Evolutionary conservation across 768 basidiomycete species (phyloP).

Genomic region (Macrolepiota albuminosa): DNA sequence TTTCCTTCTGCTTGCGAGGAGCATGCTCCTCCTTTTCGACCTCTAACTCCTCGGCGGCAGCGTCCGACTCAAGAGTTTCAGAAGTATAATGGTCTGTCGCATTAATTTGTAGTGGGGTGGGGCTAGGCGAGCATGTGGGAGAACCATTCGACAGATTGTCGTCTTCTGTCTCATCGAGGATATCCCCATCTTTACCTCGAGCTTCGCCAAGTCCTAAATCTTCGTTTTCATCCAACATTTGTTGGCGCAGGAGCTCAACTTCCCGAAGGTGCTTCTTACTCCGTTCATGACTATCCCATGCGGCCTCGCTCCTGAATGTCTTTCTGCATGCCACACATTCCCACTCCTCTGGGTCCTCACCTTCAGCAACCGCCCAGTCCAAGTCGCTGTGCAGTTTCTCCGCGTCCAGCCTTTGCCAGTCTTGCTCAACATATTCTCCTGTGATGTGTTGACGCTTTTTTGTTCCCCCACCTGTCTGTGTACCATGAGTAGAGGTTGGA

Average conservation of each 20-base stretch:
- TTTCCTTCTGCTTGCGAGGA: slow-evolving; percentile 9
- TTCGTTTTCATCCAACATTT: slow-evolving; percentile 75
- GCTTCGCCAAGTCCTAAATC: slow-evolving; percentile 40
- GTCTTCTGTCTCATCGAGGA: slow-evolving; percentile 7
- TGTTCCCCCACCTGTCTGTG: slow-evolving; percentile 22
- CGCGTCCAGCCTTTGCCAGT: slow-evolving; percentile 74
- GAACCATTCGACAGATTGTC: slow-evolving; percentile 5
- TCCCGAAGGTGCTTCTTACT: slow-evolving; percentile 93
- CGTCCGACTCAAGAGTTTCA: not conserved
- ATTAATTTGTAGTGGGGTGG: slow-evolving; percentile 4
- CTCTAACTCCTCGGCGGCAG: not conserved
- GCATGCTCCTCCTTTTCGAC: slow-evolving; percentile 6
- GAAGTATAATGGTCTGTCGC: not conserved
- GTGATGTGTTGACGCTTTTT: slow-evolving; percentile 25
- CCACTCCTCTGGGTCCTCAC: slow-evolving; percentile 74
- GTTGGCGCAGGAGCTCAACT: slow-evolving; percentile 67
- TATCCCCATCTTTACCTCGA: slow-evolving; percentile 20
- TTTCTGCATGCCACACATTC: slow-evolving; percentile 96
- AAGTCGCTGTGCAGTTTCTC: slow-evolving; percentile 50
- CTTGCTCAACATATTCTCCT: slow-evolving; percentile 70
- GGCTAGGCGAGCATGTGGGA: slow-evolving; percentile 2
- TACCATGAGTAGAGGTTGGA: slow-evolving; percentile 25
- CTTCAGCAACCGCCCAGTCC: slow-evolving; percentile 72
- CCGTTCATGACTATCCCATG: slow-evolving; percentile 95
- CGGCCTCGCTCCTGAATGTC: slow-evolving; percentile 84